phyloP scores from a whole-genome alignment of 495 filamentous ascomycete genomes.

The Saxispiralis lemnorum region DNA sequence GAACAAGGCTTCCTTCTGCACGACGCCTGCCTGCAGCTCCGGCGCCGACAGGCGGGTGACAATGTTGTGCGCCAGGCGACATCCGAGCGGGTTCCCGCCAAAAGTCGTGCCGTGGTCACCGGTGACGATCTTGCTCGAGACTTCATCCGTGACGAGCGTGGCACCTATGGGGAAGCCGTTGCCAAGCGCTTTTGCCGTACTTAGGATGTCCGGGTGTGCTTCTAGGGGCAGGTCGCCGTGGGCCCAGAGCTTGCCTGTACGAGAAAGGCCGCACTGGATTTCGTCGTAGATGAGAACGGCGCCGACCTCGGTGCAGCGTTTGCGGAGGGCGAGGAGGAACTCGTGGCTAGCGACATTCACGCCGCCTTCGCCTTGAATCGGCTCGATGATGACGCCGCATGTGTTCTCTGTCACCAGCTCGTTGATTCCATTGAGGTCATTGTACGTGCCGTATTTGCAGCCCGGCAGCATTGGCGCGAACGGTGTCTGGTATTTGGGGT shows the following conservation, averaged over 20 bases:
- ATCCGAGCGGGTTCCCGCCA: slow-evolving; percentile 82
- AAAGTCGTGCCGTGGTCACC: slow-evolving; percentile 97
- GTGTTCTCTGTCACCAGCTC: slow-evolving; percentile 64
- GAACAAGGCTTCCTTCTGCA: slow-evolving; percentile 48
- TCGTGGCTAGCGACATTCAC: slow-evolving; percentile 66
- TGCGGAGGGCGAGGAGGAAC: slow-evolving; percentile 61
- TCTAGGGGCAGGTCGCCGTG: slow-evolving; percentile 51
- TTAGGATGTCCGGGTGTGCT: slow-evolving; percentile 86
- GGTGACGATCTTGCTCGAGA: slow-evolving; percentile 66
- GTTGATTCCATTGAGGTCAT: slow-evolving; percentile 53
- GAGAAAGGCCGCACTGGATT: slow-evolving; percentile 81
- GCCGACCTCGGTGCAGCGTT: slow-evolving; percentile 68
- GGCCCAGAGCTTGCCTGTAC: slow-evolving; percentile 82
- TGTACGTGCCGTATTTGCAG: slow-evolving; percentile 72
- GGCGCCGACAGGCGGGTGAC: slow-evolving; percentile 52
- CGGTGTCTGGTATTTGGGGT: slow-evolving; percentile 91
- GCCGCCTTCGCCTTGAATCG: slow-evolving; percentile 93
- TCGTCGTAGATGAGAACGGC: slow-evolving; percentile 88
- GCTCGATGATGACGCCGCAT: slow-evolving; percentile 90
- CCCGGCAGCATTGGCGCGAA: slow-evolving; percentile 92
- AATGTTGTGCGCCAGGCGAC: slow-evolving; percentile 67
- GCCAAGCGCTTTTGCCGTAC: slow-evolving; percentile 84
- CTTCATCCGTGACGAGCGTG: slow-evolving; percentile 59
- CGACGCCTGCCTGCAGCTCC: slow-evolving; percentile 45
- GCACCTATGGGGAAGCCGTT: slow-evolving; percentile 94